Evolutionary conservation across 345 rosid species (phyloP), one percentile per base, ranked within the genome.

Genomic region (Citrus glauca): DNA sequence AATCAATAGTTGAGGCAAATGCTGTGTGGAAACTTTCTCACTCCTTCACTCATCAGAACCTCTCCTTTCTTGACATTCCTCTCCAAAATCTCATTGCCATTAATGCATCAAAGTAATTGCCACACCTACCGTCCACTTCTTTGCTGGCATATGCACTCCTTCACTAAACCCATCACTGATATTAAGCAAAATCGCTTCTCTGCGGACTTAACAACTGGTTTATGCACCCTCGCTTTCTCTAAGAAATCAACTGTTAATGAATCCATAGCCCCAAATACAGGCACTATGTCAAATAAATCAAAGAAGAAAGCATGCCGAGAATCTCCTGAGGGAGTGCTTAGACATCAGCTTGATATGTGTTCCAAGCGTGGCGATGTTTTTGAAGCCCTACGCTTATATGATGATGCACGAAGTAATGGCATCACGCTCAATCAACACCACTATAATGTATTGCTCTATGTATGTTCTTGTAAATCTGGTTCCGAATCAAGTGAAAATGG

Each of bases 381-480:
- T 68, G 97, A 94, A 87, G 99, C 94, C 22, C 95, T 96, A 79
- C 76, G 84, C 53, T 86, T 96, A 78, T 94, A 91, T 71, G 99
- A 92, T 62, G 98, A 95, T 80, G 98, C 95, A 20, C 80, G 80
- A 79, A 67, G 69, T 35, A 83, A 82, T 9, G 88, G 89, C 37
- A 77, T 92, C 66, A 74, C 74, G 62, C 89, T 96, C 63, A 76
- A 69, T 20, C 89, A 81, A 59, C 84, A 90, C 65, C 95, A 92
- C 80, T 96, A 92, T 71, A 96, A 93, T 55, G 86, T 79, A 57
- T 42, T 96, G 83, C 93, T 96, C 66, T 94, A 96, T 85, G 74
- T 96, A 62, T 96, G 99, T 64, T 85, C 84, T 68, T 70, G 78
- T 72, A 79, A 73, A 16, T 56, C 82, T 61, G 73, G 80, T 66